Evolutionary conservation across 2,329 filamentous ascomycete genomes (phyloP), one percentile per base, ranked within the genome.

Genomic region (Aspergillus spinulosporus): DNA sequence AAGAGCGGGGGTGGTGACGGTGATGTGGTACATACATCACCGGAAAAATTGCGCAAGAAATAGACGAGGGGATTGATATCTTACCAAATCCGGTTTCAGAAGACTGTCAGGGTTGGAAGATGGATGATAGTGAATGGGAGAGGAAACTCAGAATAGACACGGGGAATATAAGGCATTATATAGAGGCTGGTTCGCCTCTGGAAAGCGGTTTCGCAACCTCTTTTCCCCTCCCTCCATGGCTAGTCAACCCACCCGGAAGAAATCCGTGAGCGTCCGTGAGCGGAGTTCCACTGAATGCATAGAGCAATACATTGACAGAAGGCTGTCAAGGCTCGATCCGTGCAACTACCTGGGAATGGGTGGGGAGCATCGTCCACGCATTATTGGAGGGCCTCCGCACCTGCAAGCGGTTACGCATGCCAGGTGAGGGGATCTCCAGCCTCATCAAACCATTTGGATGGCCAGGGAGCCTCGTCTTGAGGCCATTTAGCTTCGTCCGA

Each of bases 151-250:
- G 7, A 29, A 21, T 21, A 21, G 21, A 52, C 57, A 37, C 37
- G 53, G 57, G 60, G 57, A 60, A 57, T 51, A 54, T 43, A 43
- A 36, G 51, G 46, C 21, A 64, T 61, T 64, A 62, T 64, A 64
- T 64, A 64, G 52, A 44, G 15, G 8, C 51, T 47, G 32, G 21
- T 48, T 31, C 39, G 44, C 52, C 52, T 54, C 21, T 21, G 21
- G 9, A 36, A 11, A 52, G 48, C 42, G 49, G 51, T 52, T 43
- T 52, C 48, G 48, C 54, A 52, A 29, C 34, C 21, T 21, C 14
- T 47, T n/a, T 40, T 43, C 46, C 21, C 42, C 49, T 51, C 53
- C 52, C 56, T 45, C 47, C 47, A 32, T 28, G 15, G 32, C 50
- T 9, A 36, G n/a, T 40, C 15, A 9, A 56, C 15, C 21, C 43